Conservation (phyloP, 306 rosid species). For the Vigna mungo region DNA sequence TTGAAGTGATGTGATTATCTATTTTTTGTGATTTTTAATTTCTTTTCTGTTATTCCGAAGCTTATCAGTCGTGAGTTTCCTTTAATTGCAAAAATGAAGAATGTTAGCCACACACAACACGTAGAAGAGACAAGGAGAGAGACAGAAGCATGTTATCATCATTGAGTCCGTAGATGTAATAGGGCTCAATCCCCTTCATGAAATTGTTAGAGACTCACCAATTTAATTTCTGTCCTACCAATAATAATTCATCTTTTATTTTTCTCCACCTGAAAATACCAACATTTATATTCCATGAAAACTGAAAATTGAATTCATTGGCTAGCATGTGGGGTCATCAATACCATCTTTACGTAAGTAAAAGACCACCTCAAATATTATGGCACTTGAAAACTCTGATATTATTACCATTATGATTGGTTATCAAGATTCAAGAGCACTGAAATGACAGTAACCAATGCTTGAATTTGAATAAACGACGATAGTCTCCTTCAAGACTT, state of each 20-base stretch:
- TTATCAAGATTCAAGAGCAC: neutral
- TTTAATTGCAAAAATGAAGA: neutral
- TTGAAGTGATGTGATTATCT: neutral
- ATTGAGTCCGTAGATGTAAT: neutral
- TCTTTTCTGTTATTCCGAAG: neutral
- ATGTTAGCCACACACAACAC: slow-evolving; percentile 39
- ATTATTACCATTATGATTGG: slow-evolving; percentile 16
- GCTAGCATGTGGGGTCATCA: neutral
- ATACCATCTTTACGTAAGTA: neutral
- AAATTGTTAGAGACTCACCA: slow-evolving; percentile 7
- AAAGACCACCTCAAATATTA: slow-evolving; percentile 44
- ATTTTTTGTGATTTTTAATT: neutral
- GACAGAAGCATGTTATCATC: neutral
- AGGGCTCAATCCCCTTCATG: neutral
- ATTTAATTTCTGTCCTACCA: slow-evolving; percentile 13
- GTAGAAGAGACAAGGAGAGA: slow-evolving; percentile 20
- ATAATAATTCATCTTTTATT: neutral
- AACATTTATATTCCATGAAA: neutral
- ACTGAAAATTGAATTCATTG: slow-evolving; percentile 16
- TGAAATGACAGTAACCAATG: slow-evolving; percentile 39
- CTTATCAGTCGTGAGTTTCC: neutral
- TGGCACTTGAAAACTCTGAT: neutral
- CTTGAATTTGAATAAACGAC: slow-evolving; percentile 28
- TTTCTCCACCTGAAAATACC: slow-evolving; percentile 26
- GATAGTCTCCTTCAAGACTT: slow-evolving; percentile 31